Percentiles rank a stretch among this genome's conserved stretches.
phyloP scores from a whole-genome alignment of 2,329 filamentous ascomycete species.

The Thielaviopsis musarum region DNA sequence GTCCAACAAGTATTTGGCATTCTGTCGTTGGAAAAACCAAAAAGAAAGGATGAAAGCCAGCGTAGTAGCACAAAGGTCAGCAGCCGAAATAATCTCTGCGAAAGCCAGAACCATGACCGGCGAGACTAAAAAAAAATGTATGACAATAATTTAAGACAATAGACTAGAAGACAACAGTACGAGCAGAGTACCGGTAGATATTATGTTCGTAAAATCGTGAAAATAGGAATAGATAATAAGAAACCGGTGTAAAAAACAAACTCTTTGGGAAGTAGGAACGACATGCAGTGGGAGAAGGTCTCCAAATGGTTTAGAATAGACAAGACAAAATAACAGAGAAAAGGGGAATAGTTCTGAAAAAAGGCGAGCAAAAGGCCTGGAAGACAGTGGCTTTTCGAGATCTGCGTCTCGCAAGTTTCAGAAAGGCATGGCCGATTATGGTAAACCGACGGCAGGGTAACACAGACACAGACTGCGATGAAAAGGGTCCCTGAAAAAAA shows the following conservation, averaged over 20 bases:
- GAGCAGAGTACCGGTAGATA: not conserved
- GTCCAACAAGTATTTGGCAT: not conserved
- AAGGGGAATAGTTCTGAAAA: not conserved
- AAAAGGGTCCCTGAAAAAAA: not conserved
- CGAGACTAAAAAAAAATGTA: not conserved
- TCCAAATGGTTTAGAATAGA: not conserved
- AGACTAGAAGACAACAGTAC: not conserved
- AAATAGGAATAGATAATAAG: not conserved
- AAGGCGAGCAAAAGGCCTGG: not conserved
- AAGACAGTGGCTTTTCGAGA: conserved; percentile 2
- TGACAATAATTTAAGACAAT: not conserved
- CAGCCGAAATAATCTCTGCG: not conserved
- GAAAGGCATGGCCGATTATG: conserved; percentile 3
- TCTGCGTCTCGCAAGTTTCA: conserved; percentile 8
- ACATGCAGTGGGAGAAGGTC: not conserved
- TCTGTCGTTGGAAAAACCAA: not conserved
- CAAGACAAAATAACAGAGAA: not conserved
- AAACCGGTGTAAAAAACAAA: not conserved
- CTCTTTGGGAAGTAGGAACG: not conserved
- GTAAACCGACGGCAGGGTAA: conserved; percentile 1
- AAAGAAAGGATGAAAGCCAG: not conserved
- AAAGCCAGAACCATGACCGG: not conserved
- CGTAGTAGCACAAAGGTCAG: not conserved
- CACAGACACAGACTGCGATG: conserved; percentile 2
- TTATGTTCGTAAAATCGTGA: not conserved